A percentile compares a stretch with the other conserved stretches of the same genome.
Evolutionary conservation across 768 basidiomycete genomes (phyloP).

Genomic region (Lactarius vividus): DNA sequence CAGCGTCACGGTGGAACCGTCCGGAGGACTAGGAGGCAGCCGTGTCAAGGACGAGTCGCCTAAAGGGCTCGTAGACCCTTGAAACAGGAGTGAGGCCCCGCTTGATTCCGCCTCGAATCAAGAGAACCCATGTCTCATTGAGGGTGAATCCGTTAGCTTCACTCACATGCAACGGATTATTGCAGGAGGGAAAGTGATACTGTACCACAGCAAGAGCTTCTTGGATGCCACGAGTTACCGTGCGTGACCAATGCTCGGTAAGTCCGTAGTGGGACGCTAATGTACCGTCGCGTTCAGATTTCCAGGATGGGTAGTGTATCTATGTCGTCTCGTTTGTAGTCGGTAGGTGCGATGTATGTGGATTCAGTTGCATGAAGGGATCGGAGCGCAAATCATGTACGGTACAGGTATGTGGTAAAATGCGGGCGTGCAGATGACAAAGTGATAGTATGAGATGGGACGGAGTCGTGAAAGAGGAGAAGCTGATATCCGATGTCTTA

Average conservation of each 20-base stretch:
- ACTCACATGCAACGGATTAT: background rate
- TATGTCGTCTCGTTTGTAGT: too few relatives aligned
- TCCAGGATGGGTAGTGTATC: background rate
- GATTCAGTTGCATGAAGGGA: background rate
- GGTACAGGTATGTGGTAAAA: background rate
- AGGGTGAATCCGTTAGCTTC: background rate
- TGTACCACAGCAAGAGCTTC: background rate
- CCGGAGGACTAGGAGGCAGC: too few relatives aligned
- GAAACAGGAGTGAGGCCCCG: too few relatives aligned
- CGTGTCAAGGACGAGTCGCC: background rate
- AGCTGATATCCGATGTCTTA: background rate
- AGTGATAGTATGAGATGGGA: background rate
- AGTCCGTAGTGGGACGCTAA: background rate
- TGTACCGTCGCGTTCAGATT: background rate
- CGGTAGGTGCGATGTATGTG: background rate
- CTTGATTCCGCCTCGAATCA: too few relatives aligned
- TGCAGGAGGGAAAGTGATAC: background rate
- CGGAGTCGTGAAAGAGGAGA: background rate
- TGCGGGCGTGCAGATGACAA: background rate
- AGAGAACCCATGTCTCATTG: too few relatives aligned
- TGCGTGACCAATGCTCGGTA: background rate
- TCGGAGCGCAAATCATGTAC: background rate
- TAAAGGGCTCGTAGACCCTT: background rate
- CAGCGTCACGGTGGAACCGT: background rate
- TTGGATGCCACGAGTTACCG: background rate